phyloP scores from a whole-genome alignment of 257 asterid species.

The Galeopsis tetrahit region DNA sequence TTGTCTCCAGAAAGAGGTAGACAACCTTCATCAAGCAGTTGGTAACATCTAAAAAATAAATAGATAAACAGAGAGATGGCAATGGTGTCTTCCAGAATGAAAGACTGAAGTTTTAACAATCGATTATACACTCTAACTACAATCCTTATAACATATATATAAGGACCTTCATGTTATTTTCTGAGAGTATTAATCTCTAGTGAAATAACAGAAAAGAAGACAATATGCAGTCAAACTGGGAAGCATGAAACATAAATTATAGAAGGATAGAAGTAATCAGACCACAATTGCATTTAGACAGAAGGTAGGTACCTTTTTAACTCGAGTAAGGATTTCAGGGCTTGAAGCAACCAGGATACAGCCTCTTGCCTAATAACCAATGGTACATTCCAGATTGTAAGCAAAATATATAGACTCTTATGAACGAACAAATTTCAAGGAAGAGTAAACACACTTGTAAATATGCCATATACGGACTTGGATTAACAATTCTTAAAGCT shows the following conservation, averaged over 20 bases:
- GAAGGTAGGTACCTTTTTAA: conserved; percentile 65
- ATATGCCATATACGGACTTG: conserved; percentile 98
- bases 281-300: conserved; percentile 11
- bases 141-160: neutral
- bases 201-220: neutral
- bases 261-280: conserved; percentile 28
- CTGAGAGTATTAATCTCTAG: conserved; percentile 1
- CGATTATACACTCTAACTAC: neutral
- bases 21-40: conserved; percentile 9
- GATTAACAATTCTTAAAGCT: conserved; percentile 94
- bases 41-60: neutral
- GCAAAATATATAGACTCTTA: conserved; percentile 25
- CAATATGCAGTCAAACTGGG: conserved; percentile 6
- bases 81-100: neutral
- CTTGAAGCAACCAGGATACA: conserved; percentile 96
- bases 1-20: conserved; percentile 8
- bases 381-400: conserved; percentile 14
- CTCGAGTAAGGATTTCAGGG: conserved; percentile 96
- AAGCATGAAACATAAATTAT: conserved; percentile 2
- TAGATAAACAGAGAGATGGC: neutral
- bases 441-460: conserved; percentile 68
- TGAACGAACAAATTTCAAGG: conserved; percentile 30
- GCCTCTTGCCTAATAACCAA: conserved; percentile 82
- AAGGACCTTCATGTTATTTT: neutral
- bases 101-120: neutral